Base-by-base conservation (phyloP, 805 yeast species). In the Monosporozyma servazzii region DNA sequence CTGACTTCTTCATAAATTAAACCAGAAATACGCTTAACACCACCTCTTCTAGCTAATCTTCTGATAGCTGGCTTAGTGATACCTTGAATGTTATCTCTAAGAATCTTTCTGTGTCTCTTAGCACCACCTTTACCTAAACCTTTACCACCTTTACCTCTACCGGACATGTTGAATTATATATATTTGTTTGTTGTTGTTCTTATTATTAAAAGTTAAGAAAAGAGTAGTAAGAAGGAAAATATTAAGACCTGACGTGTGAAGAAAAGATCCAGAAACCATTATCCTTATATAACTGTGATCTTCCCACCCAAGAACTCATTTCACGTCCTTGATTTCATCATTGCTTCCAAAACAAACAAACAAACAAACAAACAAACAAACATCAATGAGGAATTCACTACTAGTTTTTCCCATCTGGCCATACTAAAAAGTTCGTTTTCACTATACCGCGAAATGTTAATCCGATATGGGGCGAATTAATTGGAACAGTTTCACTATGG, bases 81-180 rank as follows among this genome's bases (percentile, higher is more conserved):
- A 81, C 99, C 99, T 79, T 90, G 97, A 65, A 93, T 91, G 91
- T 91, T 93, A 76, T 93, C 99, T 82, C 98, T 90, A 63, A 90
- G 81, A 77, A 91, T 88, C 88, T 90, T 90, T 84, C 98, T 88
- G 89, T 91, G 99, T 78, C 99, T 89, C 85, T 91, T 91, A 69
- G 99, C 99, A 80, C 99, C 99, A 79, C 97, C 98, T 80, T 93
- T 93, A 71, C 99, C 99, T 69, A 93, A 82, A 79, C 99, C 99
- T 87, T 93, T 93, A 72, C 98, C 99, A 73, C 98, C 98, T 88
- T 93, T 91, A 71, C 99, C 99, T 83, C 97, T 90, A 75, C 98
- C 96, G 74, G 96, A 88, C 96, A 89, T 89, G 55, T 25, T 56
- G 45, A 42, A 49, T 54, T 33, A 53, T 53, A 46, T 57, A 41